These are phyloP conservation scores for Eimeria sp. DNA, from an alignment of 169 alveolate species.

Conservation along the genomic window DNA sequence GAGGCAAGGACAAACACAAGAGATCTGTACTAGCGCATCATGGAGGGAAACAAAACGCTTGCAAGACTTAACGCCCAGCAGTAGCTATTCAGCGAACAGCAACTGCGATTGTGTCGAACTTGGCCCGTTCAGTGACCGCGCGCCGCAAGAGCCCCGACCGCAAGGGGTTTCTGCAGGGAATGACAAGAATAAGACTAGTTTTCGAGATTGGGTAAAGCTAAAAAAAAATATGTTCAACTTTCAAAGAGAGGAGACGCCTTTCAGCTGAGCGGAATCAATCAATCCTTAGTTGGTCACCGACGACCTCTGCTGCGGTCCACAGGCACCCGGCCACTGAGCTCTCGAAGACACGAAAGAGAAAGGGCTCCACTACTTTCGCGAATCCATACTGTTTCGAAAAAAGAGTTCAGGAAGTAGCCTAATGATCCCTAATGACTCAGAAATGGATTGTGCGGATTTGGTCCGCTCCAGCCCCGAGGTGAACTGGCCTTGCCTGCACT, in stretches of 20 bases:
- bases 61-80: not conserved
- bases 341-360: not conserved
- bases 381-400: not conserved
- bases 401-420: not conserved
- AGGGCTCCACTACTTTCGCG: constrained; percentile 31
- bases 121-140: constrained; percentile 44
- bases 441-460: constrained; percentile 66
- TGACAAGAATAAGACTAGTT: not conserved
- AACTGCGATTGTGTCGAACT: not conserved
- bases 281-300: constrained; percentile 7
- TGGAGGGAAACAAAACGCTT: not conserved
- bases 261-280: constrained; percentile 3
- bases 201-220: not conserved
- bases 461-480: constrained; percentile 76
- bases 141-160: not conserved
- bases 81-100: constrained; percentile 14
- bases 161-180: not conserved
- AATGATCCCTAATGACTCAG: constrained; percentile 7
- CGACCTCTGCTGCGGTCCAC: constrained; percentile 5
- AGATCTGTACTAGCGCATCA: constrained; percentile 1
- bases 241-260: not conserved
- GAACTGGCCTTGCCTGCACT: constrained; percentile 13
- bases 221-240: constrained; percentile 4
- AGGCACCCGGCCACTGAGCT: constrained; percentile 13
- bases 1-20: not conserved